Evolutionary conservation across 306 rosid species (phyloP).

Genomic region (Prunus salicina): DNA sequence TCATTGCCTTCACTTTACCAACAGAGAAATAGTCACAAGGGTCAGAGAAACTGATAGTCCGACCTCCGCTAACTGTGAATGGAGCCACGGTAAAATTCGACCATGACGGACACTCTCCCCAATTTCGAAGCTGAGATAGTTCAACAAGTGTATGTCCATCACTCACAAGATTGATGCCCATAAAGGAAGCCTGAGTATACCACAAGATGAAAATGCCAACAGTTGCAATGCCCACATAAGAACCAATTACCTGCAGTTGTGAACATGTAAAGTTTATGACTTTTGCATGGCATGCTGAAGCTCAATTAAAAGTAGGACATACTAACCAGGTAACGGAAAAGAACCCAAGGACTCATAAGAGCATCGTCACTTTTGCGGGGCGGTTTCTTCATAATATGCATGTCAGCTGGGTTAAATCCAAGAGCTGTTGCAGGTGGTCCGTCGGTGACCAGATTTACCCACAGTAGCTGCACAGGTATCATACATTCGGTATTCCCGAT

Average conservation of each 20-base stretch:
- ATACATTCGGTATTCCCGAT: conserved; percentile 74
- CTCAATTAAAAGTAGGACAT: conserved; percentile 7
- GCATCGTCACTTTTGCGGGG: conserved; percentile 71
- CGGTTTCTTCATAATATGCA: conserved; percentile 68
- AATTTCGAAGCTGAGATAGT: conserved; percentile 68
- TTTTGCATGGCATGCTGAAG: not conserved
- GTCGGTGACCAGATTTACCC: conserved; percentile 88
- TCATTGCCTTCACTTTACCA: conserved; percentile 87
- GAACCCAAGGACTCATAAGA: conserved; percentile 69
- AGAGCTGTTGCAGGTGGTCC: conserved; percentile 96
- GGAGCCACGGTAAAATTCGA: conserved; percentile 63
- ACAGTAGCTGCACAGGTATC: conserved; percentile 87
- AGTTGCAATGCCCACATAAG: conserved; percentile 80
- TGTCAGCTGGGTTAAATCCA: conserved; percentile 82
- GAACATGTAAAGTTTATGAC: conserved; percentile 8
- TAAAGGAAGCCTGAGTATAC: conserved; percentile 76
- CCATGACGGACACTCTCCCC: conserved; percentile 73
- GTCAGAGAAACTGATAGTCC: conserved; percentile 50
- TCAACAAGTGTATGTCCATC: conserved; percentile 77
- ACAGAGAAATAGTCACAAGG: conserved; percentile 77
- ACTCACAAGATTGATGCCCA: conserved; percentile 60
- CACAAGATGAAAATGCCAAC: conserved; percentile 79
- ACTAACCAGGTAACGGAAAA: conserved; percentile 69
- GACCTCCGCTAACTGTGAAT: conserved; percentile 48
- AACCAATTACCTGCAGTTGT: conserved; percentile 67